Base-by-base conservation (phyloP, 1,284 basidiomycete genomes). In the Schizopora paradoxa region DNA sequence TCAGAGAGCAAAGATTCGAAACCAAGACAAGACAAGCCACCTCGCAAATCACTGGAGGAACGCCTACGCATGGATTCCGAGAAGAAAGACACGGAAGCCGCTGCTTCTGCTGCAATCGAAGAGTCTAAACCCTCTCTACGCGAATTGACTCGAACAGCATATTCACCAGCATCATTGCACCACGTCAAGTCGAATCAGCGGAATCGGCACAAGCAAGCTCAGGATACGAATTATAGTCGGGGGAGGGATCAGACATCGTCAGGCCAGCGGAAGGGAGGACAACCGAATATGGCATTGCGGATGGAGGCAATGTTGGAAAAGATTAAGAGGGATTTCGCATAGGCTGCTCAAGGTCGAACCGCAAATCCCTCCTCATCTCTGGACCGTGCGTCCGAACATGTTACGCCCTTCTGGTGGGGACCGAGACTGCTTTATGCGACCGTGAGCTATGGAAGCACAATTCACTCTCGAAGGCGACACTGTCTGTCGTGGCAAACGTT, bases 271-370 rank as follows among this genome's bases (percentile, higher is more conserved):
- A n/a, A n/a, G 61, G 60, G 72, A 54, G 66, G 80, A 5, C 86
- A 88, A 56, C 86, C 86, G 7, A 75, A 87, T 57, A 89, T 89
- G 86, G 81, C 79, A 53, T 59, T 82, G 45, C 76, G 86, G 21
- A 89, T 89, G 86, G 74, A 76, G 52, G 78, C 74, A n/a, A 73
- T 89, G 70, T 70, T 89, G 36, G 82, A 84, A 57, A 81, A 79
- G 59, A 86, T 88, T 53, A 83, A 85, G 62, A 74, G 73, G 41
- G 74, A 82, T 53, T 62, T 67, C 43, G 58, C 64, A 43, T 74
- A 57, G 66, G 11, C 18, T 6, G 27, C 10, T 27, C 22, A 22
- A 7, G 19, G 36, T 38, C 43, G 34, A 45, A 29, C 27, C 43
- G n/a, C n/a, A n/a, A n/a, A n/a, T n/a, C n/a, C n/a, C n/a, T n/a